Percentiles rank a stretch among this genome's conserved stretches.
Conservation (phyloP, 495 filamentous ascomycete genomes). For the Aspergillus carlsbadensis region DNA sequence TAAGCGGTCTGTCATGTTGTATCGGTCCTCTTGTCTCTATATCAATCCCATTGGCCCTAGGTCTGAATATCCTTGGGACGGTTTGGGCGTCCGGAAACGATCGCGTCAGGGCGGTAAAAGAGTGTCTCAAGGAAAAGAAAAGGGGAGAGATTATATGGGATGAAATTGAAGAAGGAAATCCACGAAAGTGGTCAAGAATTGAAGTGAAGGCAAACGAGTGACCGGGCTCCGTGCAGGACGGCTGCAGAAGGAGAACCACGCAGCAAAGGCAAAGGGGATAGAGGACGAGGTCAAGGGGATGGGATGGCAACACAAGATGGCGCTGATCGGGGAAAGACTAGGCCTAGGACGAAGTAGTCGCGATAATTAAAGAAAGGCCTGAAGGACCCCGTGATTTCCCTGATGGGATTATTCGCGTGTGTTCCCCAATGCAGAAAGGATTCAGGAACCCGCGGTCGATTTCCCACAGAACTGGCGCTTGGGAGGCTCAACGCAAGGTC, state of each 20-base stretch:
- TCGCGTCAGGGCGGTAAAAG: conserved; percentile 25
- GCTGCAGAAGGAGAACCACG: conserved; percentile 9
- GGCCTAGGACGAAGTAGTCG: conserved; percentile 3
- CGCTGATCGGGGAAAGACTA: conserved; percentile 9
- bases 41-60: not conserved
- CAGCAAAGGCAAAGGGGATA: conserved; percentile 6
- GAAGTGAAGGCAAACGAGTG: conserved; percentile 34
- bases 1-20: conserved; percentile 15
- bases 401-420: not conserved
- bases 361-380: not conserved
- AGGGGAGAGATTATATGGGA: conserved; percentile 1
- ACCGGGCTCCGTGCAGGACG: conserved; percentile 21
- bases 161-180: conserved; percentile 5
- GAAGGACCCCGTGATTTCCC: conserved; percentile 7
- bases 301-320: conserved; percentile 5
- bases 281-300: conserved; percentile 10
- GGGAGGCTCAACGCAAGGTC: not conserved
- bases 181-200: conserved; percentile 16
- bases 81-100: conserved; percentile 4
- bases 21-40: not conserved
- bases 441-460: not conserved
- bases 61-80: conserved; percentile 12
- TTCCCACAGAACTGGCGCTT: not conserved
- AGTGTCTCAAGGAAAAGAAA: conserved; percentile 8
- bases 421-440: conserved; percentile 1